A percentile compares a stretch with the other conserved stretches of the same genome.
Evolutionary conservation across 371 early-diverging fungal species (phyloP).

Genomic region (Mucor plumbeus): DNA sequence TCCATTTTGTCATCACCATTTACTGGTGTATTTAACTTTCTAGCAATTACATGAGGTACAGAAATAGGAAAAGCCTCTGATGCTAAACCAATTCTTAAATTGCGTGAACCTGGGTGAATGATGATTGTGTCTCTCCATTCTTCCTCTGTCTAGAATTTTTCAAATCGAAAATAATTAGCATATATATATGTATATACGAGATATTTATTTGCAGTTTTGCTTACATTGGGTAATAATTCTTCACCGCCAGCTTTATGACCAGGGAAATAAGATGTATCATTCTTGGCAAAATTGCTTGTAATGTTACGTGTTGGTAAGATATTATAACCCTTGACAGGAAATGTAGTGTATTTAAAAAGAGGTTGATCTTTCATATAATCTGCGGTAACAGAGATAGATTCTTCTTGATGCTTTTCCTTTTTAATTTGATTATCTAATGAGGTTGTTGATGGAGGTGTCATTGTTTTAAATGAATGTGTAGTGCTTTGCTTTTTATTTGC

Average conservation of each 20-base stretch:
- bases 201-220: neutral
- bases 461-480: neutral
- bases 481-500: neutral
- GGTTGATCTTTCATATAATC: constrained; percentile 27
- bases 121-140: constrained; percentile 72
- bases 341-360: constrained; percentile 52
- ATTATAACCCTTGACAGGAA: constrained; percentile 53
- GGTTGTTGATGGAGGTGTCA: neutral
- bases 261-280: constrained; percentile 44
- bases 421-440: neutral
- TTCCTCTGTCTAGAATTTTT: constrained; percentile 41
- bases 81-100: constrained; percentile 79
- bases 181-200: neutral
- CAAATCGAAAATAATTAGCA: neutral
- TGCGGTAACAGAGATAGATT: neutral
- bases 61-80: constrained; percentile 82
- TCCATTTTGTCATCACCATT: neutral
- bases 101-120: constrained; percentile 87
- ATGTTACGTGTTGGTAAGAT: constrained; percentile 59
- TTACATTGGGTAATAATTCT: constrained; percentile 48
- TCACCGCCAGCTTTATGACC: constrained; percentile 47
- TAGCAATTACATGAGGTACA: constrained; percentile 83
- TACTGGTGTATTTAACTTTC: constrained; percentile 40
- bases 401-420: neutral
- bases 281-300: constrained; percentile 43